phyloP scores from a whole-genome alignment of 257 asterid genomes.

The Lantana camara region DNA sequence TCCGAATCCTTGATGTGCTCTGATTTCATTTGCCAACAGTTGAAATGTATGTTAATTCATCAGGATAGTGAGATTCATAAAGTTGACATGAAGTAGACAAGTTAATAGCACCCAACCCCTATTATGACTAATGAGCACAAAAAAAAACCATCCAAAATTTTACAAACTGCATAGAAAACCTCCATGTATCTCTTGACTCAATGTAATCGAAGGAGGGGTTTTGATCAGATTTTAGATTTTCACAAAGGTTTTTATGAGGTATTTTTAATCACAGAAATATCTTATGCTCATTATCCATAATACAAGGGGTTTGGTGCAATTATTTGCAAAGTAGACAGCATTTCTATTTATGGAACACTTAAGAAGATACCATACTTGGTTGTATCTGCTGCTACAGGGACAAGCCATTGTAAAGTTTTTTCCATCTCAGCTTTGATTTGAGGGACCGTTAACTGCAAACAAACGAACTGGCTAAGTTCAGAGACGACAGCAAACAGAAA shows the following conservation, averaged over 20 bases:
- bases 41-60: constrained; percentile 24
- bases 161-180: no score
- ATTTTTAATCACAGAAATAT: no score
- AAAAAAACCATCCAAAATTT: no score
- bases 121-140: no score
- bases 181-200: no score
- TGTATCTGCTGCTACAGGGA: constrained; percentile 89
- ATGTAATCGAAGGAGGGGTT: no score
- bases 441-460: constrained; percentile 70
- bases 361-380: constrained; percentile 56
- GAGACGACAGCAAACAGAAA: constrained; percentile 17
- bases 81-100: not conserved
- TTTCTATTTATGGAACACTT: constrained; percentile 1
- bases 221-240: no score
- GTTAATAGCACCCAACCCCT: no score
- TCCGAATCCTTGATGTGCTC: constrained; percentile 99
- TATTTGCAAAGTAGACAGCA: no score
- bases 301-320: no score
- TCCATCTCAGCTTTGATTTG: constrained; percentile 96
- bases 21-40: constrained; percentile 39
- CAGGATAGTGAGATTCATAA: constrained; percentile 12
- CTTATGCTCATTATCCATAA: no score
- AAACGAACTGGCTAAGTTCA: constrained; percentile 15
- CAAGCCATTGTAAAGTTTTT: constrained; percentile 91
- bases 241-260: no score